Base-by-base conservation (phyloP, 2,329 filamentous ascomycete genomes). In the Hypoxylon rubiginosum region DNA sequence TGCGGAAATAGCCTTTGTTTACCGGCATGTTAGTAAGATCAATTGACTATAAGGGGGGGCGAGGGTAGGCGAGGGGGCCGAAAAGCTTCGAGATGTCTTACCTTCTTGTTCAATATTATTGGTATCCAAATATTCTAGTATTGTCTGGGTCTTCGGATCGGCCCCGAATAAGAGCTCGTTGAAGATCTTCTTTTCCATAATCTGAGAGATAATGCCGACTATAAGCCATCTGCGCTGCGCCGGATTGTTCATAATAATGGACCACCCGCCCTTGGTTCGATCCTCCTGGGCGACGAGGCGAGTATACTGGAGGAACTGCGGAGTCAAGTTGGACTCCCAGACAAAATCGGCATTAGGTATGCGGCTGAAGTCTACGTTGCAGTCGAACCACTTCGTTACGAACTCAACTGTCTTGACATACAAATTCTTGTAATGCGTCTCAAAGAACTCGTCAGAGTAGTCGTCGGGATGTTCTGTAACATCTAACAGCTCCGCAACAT, bases 141-240 rank as follows among this genome's bases (percentile, higher is more conserved):
- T 73, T 0, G 58, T 30, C 49, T 68, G 67, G 60, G 75, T 72
- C 1, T n/a, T 2, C 3, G 71, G n/a, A 1, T 65, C 68, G 4
- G 76, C 80, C 30, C 82, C 81, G 62, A 83, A 83, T 0, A 83
- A 67, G 43, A 82, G 70, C 41, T 76, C 73, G 39, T 75, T 75
- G 59, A 80, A 81, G 28, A 83, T 78, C 17, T 75, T 73, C 64
- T 74, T 77, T 64, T 82, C 76, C 53, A 83, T 71, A 43, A 80
- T 69, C 71, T 79, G 79, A 2, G 73, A 73, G 9, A 83, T 51
- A 7, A 83, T 70, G 1, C 78, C 79, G 54, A 74, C 72, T 15
- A 79, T 72, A 21, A 83, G 68, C 68, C 73, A 79, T 59, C 72
- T 74, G 13, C 81, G 74, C 54, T 77, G 73, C 10, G 8, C 4